Evolutionary conservation across 495 filamentous ascomycete genomes (phyloP).

Genomic region (Podospora australis): DNA sequence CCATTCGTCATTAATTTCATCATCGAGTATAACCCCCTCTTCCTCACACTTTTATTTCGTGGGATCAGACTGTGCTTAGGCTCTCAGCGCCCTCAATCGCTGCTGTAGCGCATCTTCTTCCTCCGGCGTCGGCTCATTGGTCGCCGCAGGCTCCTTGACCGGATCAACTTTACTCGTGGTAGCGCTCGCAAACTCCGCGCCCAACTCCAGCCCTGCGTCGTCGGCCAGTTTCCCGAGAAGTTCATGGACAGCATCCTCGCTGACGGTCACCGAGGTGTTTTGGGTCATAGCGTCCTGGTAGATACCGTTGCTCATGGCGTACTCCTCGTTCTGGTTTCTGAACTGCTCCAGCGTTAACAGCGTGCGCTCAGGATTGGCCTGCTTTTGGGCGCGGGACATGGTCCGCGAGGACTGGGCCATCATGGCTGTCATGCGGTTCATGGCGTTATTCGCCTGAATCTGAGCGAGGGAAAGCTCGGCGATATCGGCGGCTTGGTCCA

Average conservation of each 20-base stretch:
- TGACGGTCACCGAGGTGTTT: conserved; percentile 66
- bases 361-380: conserved; percentile 66
- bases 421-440: conserved; percentile 50
- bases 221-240: conserved; percentile 75
- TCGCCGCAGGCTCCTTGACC: conserved; percentile 27
- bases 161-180: conserved; percentile 49
- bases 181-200: conserved; percentile 59
- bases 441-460: conserved; percentile 50
- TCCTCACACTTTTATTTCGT: not conserved
- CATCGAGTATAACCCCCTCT: not conserved
- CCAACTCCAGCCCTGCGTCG: conserved; percentile 71
- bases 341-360: conserved; percentile 67
- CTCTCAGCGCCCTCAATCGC: conserved; percentile 47
- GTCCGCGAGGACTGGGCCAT: conserved; percentile 44
- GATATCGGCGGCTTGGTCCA: conserved; percentile 51
- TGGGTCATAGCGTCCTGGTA: conserved; percentile 76
- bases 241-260: conserved; percentile 77
- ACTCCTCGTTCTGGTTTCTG: conserved; percentile 76
- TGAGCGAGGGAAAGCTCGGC: conserved; percentile 45
- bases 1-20: not conserved
- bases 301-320: conserved; percentile 74
- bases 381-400: conserved; percentile 61
- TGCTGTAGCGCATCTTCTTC: conserved; percentile 60
- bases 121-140: conserved; percentile 47
- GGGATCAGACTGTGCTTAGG: conserved; percentile 19